These are phyloP conservation scores for Bruguiera gymnorhiza DNA, from an alignment of 345 rosid species.

Conservation along the genomic window DNA sequence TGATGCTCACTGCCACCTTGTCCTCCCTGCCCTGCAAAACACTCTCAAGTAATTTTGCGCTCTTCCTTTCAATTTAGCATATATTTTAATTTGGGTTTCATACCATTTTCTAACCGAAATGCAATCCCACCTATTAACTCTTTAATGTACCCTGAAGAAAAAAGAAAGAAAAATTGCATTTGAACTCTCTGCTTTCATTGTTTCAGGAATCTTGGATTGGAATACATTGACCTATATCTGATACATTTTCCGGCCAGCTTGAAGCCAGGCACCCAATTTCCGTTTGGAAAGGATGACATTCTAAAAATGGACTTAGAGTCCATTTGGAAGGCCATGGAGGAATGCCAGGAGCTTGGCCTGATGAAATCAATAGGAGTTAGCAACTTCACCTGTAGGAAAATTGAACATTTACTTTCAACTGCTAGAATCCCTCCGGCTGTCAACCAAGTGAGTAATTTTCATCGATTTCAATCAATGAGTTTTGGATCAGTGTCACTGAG, in stretches of 20 bases:
- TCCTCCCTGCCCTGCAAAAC: constrained; percentile 43
- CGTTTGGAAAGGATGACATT: constrained; percentile 5
- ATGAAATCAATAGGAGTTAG: constrained; percentile 38
- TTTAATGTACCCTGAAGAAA: background rate
- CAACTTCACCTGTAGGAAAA: constrained; percentile 37
- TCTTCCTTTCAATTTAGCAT: background rate
- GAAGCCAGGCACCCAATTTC: constrained; percentile 8
- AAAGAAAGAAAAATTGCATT: too few species aligned
- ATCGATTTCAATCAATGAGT: background rate
- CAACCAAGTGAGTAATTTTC: constrained; percentile 25
- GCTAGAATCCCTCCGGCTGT: constrained; percentile 36
- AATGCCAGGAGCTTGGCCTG: constrained; percentile 32
- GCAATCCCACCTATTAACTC: background rate
- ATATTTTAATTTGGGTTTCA: too few species aligned
- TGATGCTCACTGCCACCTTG: constrained; percentile 49
- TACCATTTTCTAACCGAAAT: background rate
- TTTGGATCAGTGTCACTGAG: too few species aligned
- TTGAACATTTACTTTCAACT: constrained; percentile 24
- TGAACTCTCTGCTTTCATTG: background rate
- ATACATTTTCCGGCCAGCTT: constrained; percentile 41
- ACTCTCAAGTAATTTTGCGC: constrained; percentile 22
- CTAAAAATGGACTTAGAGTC: constrained; percentile 19
- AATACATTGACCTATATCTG: constrained; percentile 40
- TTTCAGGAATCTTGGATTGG: constrained; percentile 37
- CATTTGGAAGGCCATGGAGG: constrained; percentile 48